Base-by-base conservation (phyloP, 2,329 filamentous ascomycete species). In the Cryphonectria nitschkei region DNA sequence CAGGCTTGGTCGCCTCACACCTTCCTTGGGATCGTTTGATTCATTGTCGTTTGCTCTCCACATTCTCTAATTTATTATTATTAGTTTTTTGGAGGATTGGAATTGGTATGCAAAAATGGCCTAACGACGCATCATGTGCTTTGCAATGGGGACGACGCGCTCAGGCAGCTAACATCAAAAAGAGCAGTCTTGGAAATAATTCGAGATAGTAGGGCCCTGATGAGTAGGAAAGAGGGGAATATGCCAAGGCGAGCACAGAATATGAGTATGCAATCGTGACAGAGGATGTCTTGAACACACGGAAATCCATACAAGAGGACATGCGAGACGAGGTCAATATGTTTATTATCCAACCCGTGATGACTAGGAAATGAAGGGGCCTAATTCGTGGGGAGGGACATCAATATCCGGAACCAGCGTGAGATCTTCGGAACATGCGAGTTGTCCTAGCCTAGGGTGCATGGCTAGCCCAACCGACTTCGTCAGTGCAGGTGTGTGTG, bases 31-130 rank as follows among this genome's bases (percentile, higher is more conserved):
- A 32, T 68, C 68, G 65, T 41, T 64, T 50, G 34, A 64, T 16
- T 64, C 65, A 52, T 68, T 46, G 43, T 70, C 65, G 46, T 70
- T 63, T 41, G 50, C 37, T 70, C 65, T 70, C 61, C 56, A 70
- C 70, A 72, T 72, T 41, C 22, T 72, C 52, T 16, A 52, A 22
- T 67, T 29, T 50, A 19, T 62, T 14, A 34, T 16, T 62, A 22
- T 67, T 29, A 41, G 32, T 62, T 14, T 41, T 16, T 62, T n/a
- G 19, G 19, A n/a, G 19, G 50, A 37, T 39, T 65, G 29, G 34
- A n/a, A 9, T 32, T 52, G 58, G 9, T 29, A 34, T 22, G n/a
- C n/a, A 56, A 41, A 46, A 46, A 41, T 14, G 22, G 43, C 37
- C 69, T 61, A 72, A 39, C 37, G 39, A 65, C 58, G 52, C 70